Conservation (phyloP, 257 asterid genomes). For the Solanum paucissectum region DNA sequence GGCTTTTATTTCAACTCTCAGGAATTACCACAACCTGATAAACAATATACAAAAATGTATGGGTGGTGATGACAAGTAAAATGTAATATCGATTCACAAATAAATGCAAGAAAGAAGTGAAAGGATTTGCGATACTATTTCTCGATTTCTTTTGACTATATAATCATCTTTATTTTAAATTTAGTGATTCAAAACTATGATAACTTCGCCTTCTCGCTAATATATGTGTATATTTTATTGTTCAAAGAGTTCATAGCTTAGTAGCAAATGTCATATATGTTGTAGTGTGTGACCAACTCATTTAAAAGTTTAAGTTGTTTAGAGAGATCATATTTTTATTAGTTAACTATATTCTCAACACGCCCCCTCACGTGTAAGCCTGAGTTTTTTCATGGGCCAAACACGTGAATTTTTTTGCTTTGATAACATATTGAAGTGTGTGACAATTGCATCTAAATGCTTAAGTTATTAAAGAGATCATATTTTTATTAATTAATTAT, state of each 20-base stretch:
- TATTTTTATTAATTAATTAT: no score
- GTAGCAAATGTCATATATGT: not conserved
- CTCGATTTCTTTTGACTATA: not conserved
- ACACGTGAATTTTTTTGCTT: no score
- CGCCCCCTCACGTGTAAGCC: no score
- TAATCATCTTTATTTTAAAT: not conserved
- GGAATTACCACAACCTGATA: not conserved
- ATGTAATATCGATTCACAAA: not conserved
- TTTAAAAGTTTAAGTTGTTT: no score
- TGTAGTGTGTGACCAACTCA: not conserved
- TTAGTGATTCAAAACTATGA: no score
- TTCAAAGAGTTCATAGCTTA: not conserved
- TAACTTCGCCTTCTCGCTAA: not conserved
- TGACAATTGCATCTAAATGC: no score
- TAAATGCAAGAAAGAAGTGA: not conserved
- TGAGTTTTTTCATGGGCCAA: no score
- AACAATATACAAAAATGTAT: not conserved
- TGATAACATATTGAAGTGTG: no score
- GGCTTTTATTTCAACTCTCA: not conserved
- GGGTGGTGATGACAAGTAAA: not conserved
- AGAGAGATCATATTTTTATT: no score
- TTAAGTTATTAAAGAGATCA: no score
- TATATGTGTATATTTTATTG: not conserved
- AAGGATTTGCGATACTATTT: not conserved
- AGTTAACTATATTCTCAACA: no score